These are phyloP conservation scores for Pisolithus tinctorius DNA, from an alignment of 768 basidiomycete species.

Conservation along the genomic window DNA sequence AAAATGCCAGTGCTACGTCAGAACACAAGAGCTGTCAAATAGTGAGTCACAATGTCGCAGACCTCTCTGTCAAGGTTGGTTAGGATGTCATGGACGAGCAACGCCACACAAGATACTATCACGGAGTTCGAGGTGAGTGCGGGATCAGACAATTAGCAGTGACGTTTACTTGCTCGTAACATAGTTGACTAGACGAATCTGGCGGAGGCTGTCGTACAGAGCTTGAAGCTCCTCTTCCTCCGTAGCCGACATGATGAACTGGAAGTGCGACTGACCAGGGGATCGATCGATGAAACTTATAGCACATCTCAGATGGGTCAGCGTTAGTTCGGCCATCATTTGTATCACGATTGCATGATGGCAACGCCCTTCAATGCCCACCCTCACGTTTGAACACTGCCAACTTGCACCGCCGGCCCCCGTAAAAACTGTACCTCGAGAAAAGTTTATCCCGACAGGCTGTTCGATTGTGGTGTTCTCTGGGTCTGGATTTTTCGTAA, in stretches of 20 bases:
- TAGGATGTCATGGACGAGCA: conserved; percentile 1
- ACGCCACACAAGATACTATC: not conserved
- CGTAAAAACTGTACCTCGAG: conserved; percentile 27
- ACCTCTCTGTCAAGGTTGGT: conserved; percentile 18
- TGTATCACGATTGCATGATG: no score
- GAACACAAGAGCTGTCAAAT: not conserved
- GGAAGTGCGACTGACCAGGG: not conserved
- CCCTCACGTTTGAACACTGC: no score
- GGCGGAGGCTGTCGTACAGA: not conserved
- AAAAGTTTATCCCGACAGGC: conserved; percentile 29
- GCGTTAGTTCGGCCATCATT: no score
- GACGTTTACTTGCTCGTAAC: not conserved
- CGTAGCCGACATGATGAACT: not conserved
- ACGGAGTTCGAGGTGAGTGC: not conserved
- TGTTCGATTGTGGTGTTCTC: conserved; percentile 37
- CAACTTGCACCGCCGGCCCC: no score
- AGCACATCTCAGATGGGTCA: no score
- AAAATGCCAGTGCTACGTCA: not conserved
- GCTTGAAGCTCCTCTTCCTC: not conserved
- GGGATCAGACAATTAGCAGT: not conserved
- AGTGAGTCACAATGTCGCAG: not conserved
- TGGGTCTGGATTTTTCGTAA: conserved; percentile 32
- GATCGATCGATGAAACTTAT: no score
- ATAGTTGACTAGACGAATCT: not conserved
- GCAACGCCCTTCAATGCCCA: not conserved